Conservation (phyloP, 1,284 basidiomycete species). For the Microbotryum intermedium region DNA sequence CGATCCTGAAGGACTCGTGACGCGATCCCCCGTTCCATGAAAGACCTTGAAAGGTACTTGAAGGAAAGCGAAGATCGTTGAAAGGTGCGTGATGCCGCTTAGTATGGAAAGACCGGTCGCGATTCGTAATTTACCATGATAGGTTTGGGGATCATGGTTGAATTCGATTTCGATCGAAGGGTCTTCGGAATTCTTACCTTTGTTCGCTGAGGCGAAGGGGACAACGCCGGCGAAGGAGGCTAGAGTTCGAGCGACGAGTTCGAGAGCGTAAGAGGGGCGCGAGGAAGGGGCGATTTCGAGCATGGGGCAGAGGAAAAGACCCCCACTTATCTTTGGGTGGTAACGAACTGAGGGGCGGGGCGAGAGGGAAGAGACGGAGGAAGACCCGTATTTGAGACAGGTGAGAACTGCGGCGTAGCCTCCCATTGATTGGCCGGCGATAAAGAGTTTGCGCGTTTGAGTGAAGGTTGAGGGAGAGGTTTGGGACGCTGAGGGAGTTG, state of each 20-base stretch:
- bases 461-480: background rate
- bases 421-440: slow-evolving; percentile 25
- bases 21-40: slow-evolving; percentile 33
- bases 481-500: background rate
- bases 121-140: slow-evolving; percentile 34
- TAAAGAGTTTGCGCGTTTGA: slow-evolving; percentile 24
- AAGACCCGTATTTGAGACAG: slow-evolving; percentile 10
- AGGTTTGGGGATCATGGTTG: slow-evolving; percentile 31
- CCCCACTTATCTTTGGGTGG: slow-evolving; percentile 27
- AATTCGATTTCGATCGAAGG: slow-evolving; percentile 18
- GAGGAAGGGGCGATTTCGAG: slow-evolving; percentile 27
- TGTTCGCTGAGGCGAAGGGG: slow-evolving; percentile 30
- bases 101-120: slow-evolving; percentile 34
- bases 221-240: slow-evolving; percentile 25
- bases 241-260: slow-evolving; percentile 25
- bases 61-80: slow-evolving; percentile 19
- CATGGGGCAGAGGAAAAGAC: slow-evolving; percentile 33
- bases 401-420: slow-evolving; percentile 22
- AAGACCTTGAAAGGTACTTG: slow-evolving; percentile 32
- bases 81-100: slow-evolving; percentile 21
- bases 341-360: background rate
- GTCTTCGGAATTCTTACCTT: slow-evolving; percentile 29
- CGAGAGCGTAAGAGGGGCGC: slow-evolving; percentile 24
- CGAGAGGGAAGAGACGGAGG: background rate
- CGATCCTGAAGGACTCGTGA: slow-evolving; percentile 21